These are phyloP conservation scores for Amphicarpaea edgeworthii DNA, from an alignment of 306 rosid species.

Conservation along the genomic window DNA sequence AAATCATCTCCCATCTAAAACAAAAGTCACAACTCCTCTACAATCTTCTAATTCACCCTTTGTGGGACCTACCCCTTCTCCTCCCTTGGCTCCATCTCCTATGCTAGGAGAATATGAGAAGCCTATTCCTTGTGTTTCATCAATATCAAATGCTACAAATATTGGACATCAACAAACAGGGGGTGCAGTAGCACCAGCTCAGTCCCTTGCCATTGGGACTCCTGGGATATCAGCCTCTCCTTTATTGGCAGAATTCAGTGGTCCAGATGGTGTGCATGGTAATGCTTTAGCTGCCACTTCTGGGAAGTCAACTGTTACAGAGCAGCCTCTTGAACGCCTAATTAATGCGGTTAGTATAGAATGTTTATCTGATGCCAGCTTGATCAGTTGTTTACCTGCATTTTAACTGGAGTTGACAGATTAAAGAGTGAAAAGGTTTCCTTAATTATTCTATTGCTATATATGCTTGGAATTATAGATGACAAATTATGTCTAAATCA, in stretches of 20 bases:
- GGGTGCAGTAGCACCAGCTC: conserved; percentile 63
- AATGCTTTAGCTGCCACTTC: conserved; percentile 66
- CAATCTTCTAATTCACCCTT: conserved; percentile 87
- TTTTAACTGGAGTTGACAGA: conserved; percentile 27
- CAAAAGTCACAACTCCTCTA: conserved; percentile 79
- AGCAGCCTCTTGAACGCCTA: conserved; percentile 87
- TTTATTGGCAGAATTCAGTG: conserved; percentile 85
- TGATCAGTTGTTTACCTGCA: conserved; percentile 10
- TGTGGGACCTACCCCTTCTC: conserved; percentile 84
- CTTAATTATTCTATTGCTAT: conserved; percentile 27
- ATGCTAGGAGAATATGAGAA: conserved; percentile 87
- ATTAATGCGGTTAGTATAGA: conserved; percentile 73
- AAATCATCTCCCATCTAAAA: conserved; percentile 57
- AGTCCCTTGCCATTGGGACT: conserved; percentile 93
- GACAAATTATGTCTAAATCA: conserved; percentile 33
- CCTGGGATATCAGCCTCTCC: conserved; percentile 99
- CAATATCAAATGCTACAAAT: conserved; percentile 71
- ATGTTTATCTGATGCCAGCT: conserved; percentile 24
- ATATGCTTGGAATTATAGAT: conserved; percentile 33
- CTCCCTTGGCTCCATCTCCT: conserved; percentile 90
- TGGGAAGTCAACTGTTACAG: conserved; percentile 70
- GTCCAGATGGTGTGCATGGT: conserved; percentile 66
- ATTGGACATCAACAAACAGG: conserved; percentile 73
- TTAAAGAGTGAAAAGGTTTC: conserved; percentile 23
- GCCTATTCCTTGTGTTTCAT: conserved; percentile 62